Evolutionary conservation across 2,329 filamentous ascomycete genomes (phyloP).

Genomic region (Pleurostoma richardsiae): DNA sequence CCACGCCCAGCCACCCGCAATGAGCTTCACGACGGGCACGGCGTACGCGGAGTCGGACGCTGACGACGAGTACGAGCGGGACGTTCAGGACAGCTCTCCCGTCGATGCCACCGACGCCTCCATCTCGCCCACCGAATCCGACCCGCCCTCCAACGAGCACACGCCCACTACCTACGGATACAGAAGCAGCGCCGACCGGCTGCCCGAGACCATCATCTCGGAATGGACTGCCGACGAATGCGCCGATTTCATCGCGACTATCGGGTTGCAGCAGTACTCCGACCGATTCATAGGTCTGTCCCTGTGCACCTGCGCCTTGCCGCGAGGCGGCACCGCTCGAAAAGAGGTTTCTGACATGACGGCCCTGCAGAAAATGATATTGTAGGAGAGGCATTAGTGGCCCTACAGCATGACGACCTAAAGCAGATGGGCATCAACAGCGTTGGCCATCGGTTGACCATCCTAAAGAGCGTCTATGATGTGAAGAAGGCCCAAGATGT

Average conservation of each 20-base stretch:
- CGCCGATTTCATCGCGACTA: constrained; percentile 77
- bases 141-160: constrained; percentile 66
- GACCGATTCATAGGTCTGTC: constrained; percentile 75
- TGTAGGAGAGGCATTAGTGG: constrained; percentile 83
- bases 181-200: constrained; percentile 56
- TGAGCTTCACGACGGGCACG: constrained; percentile 61
- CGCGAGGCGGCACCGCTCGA: background rate
- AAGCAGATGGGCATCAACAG: constrained; percentile 92
- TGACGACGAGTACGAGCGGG: constrained; percentile 79
- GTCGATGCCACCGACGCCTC: constrained; percentile 62
- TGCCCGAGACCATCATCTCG: constrained; percentile 70
- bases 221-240: constrained; percentile 85
- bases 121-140: constrained; percentile 65
- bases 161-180: constrained; percentile 76
- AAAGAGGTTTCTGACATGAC: constrained; percentile 14
- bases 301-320: background rate
- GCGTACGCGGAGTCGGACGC: constrained; percentile 76
- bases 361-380: constrained; percentile 76
- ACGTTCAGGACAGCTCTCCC: constrained; percentile 62
- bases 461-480: constrained; percentile 94
- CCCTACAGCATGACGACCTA: constrained; percentile 84
- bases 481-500: constrained; percentile 93
- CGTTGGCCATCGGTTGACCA: constrained; percentile 89
- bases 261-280: constrained; percentile 79
- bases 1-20: constrained; percentile 17